A percentile compares a stretch with the other conserved stretches of the same genome.
phyloP scores from a whole-genome alignment of 176 grass and related monocot genomes.

The Olyra latifolia region DNA sequence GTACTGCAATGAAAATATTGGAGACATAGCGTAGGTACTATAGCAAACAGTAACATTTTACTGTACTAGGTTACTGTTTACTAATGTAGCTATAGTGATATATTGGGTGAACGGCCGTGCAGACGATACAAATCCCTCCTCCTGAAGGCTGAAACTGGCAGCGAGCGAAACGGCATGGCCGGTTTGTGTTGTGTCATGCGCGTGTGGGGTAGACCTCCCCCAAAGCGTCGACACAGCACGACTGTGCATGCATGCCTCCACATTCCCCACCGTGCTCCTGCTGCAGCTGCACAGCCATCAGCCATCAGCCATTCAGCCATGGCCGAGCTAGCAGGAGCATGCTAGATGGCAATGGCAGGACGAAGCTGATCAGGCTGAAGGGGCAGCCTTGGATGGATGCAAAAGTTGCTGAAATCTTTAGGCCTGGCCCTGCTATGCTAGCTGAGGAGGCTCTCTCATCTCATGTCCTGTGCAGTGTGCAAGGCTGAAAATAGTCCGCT shows the following conservation, averaged over 20 bases:
- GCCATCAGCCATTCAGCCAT: conserved; percentile 34
- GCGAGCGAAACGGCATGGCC: too few relatives aligned
- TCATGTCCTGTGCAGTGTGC: not conserved
- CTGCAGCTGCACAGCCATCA: not conserved
- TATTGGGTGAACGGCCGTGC: too few relatives aligned
- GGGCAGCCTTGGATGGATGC: conserved; percentile 32
- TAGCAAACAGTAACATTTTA: too few relatives aligned
- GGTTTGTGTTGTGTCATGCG: conserved; percentile 30
- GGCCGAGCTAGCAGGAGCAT: conserved; percentile 42
- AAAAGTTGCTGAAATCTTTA: conserved; percentile 55
- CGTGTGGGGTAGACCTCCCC: conserved; percentile 1
- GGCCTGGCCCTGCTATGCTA: conserved; percentile 1
- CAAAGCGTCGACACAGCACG: conserved; percentile 45
- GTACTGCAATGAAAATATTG: too few relatives aligned
- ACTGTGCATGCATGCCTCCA: conserved; percentile 67
- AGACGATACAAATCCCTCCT: too few relatives aligned
- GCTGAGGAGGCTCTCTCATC: not conserved
- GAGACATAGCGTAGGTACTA: too few relatives aligned
- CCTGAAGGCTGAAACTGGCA: too few relatives aligned
- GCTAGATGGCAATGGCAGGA: conserved; percentile 34
- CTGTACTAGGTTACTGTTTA: too few relatives aligned
- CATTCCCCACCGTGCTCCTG: conserved; percentile 56
- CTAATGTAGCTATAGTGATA: too few relatives aligned
- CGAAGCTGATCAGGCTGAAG: conserved; percentile 7
- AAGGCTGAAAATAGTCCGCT: conserved; percentile 30